Percentiles rank a stretch among this genome's conserved stretches.
Evolutionary conservation across 495 filamentous ascomycete genomes (phyloP).

Genomic region (Tuber microsphaerosporum): DNA sequence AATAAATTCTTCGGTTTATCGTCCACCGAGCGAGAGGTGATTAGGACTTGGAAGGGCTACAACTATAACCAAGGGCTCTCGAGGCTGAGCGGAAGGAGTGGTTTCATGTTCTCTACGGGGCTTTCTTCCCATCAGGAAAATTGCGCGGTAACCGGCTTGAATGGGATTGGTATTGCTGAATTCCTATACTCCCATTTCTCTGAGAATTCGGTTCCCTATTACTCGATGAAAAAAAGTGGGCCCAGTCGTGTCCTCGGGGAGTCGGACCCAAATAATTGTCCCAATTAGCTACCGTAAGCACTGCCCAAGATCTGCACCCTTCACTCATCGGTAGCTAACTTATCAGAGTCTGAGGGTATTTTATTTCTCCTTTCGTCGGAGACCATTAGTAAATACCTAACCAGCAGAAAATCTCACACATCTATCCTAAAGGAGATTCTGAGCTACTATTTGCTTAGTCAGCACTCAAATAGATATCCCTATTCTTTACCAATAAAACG

Average conservation of each 20-base stretch:
- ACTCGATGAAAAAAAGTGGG: not conserved
- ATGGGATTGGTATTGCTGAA: not conserved
- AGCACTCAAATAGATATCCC: not conserved
- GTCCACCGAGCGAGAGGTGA: not conserved
- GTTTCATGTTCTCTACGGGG: not conserved
- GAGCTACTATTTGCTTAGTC: conserved; percentile 2
- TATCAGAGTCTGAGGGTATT: not conserved
- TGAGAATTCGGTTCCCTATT: not conserved
- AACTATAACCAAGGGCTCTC: conserved; percentile 1
- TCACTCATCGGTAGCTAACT: not conserved
- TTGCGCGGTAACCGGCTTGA: not conserved
- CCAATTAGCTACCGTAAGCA: not conserved
- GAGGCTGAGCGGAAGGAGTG: not conserved
- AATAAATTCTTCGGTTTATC: not conserved
- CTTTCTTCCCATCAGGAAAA: not conserved
- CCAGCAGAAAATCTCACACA: not conserved
- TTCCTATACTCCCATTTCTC: not conserved
- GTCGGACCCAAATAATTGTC: not conserved
- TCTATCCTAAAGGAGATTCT: not conserved
- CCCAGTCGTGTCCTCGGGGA: not conserved
- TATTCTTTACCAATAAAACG: not conserved
- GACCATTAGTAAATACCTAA: not conserved
- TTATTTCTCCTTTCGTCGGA: not conserved
- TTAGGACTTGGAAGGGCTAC: not conserved
- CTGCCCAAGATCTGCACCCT: not conserved